A percentile compares a stretch with the other conserved stretches of the same genome.
These are phyloP conservation scores for Candida easanensis DNA, from an alignment of 805 yeast species.

Conservation along the genomic window DNA sequence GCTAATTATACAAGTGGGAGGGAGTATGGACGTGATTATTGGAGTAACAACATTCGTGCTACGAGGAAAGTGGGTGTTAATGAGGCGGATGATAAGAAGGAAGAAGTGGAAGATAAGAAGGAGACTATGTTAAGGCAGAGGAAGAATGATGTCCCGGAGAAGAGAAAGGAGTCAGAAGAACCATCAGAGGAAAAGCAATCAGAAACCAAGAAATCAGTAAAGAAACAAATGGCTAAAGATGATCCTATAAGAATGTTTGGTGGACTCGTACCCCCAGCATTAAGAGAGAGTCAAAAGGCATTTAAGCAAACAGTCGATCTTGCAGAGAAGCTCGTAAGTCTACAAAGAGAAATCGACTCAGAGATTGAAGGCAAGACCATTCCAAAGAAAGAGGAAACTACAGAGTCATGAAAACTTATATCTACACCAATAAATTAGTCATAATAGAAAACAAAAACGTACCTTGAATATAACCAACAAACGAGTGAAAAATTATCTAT, in stretches of 20 bases:
- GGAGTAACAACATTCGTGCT: slow-evolving; percentile 36
- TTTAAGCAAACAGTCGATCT: slow-evolving; percentile 34
- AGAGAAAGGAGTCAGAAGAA: background rate
- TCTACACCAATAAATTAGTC: background rate
- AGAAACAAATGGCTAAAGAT: slow-evolving; percentile 4
- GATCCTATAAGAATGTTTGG: slow-evolving; percentile 48
- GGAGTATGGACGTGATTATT: slow-evolving; percentile 38
- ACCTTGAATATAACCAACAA: no score
- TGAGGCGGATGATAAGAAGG: background rate
- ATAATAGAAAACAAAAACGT: no score
- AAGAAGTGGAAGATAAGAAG: background rate
- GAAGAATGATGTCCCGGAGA: background rate
- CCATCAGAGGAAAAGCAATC: no score
- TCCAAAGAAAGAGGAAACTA: background rate
- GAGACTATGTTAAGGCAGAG: slow-evolving; percentile 2
- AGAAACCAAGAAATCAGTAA: no score
- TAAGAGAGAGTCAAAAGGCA: slow-evolving; percentile 36
- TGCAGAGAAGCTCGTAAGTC: slow-evolving; percentile 6
- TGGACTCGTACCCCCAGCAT: slow-evolving; percentile 41
- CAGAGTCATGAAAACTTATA: background rate
- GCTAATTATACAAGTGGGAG: slow-evolving; percentile 39
- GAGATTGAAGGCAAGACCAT: background rate
- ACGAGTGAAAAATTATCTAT: background rate
- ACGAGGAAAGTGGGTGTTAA: slow-evolving; percentile 11
- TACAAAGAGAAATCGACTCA: slow-evolving; percentile 2